Base-by-base conservation (phyloP, 108 stramenopile genomes). In the Cyclotella kingstonii region DNA sequence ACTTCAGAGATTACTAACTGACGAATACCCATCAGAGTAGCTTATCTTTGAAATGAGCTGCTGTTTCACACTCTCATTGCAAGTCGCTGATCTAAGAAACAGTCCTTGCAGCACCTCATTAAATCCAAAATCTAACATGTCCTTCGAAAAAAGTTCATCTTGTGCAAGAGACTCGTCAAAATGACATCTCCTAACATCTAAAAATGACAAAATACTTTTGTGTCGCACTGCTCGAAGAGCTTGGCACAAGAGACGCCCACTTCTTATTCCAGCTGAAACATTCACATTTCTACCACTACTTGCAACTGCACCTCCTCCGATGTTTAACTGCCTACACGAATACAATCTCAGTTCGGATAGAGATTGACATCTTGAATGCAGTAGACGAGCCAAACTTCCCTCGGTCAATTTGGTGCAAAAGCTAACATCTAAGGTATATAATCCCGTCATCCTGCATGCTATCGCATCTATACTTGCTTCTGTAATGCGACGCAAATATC, bases 371-470 rank as follows among this genome's bases (percentile, higher is more conserved):
- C 64, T 55, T 18, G 63, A 35, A 14, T 59, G 22, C 29, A 84
- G 27, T 42, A 86, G 36, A 9, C 70, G 47, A 22, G 41, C 45
- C 5, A 86, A 26, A 1, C 69, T 53, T 5, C 43, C 51, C 5
- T 76, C 45, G 10, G 82, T 76, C 35, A 86, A 38, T 28, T 66
- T 73, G 12, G 81, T 65, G 48, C 85, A 86, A 59, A 86, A 86
- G 55, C 80, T 79, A 15, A 84, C 44, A 54, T 86, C 85, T n/a
- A 86, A 38, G 5, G 85, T 73, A 67, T 73, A 77, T 30, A 86
- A 60, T 17, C 63, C 31, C n/a, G 54, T 39, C 52, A 86, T 46
- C 4, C 50, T 58, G 21, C 34, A 36, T 12, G 85, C 39, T 17
- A 86, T 77, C 1, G 70, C 60, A 11, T 77, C 50, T 9, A 86